Base-by-base conservation (phyloP, 257 asterid species). In the Solanum chmielewskii region DNA sequence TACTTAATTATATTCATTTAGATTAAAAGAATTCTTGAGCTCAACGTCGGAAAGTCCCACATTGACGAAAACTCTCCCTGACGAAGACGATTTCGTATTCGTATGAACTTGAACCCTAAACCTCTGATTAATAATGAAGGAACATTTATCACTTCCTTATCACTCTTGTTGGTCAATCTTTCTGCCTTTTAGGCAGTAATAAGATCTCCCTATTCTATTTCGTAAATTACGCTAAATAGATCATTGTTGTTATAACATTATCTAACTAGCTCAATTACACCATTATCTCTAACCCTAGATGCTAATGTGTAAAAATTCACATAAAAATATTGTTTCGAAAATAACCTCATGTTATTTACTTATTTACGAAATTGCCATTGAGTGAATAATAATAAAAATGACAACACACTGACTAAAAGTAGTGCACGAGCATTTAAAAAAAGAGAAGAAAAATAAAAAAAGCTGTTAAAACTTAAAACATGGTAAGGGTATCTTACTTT, bases 321-420 rank as follows among this genome's bases (percentile, higher is more conserved):
- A 74, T 80, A 1, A 86, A 88, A 78, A 18, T 21, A 70, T 23
- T 71, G 76, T 77, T 66, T 27, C 23, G 2, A 0, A 89, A 47
- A 16, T 41, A 74, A 14, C 85, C 91, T 85, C 20, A 6, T 11
- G 10, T 1, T 74, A 11, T 2, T 3, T 3, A 1, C 4, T 1
- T 90, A 60, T 89, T 18, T 11, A 81, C 92, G 62, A 31, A 45
- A 70, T 6, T 90, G 88, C 92, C 92, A 91, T 86, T 20, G 37
- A 1, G 10, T 42, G 23, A 11, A 47, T n/a, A 88, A 52, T 52
- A 89, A 52, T 52, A 52, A 52, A 52, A 52, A 5, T 29, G 66
- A 81, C 86, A 85, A 69, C 76, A 33, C 77, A 78, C 66, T 44
- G 71, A 86, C 86, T 68, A 86, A 76, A 66, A 66, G 78, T 88